Evolutionary conservation across 176 grass and related monocot species (phyloP).

Genomic region (Oryza australiensis): DNA sequence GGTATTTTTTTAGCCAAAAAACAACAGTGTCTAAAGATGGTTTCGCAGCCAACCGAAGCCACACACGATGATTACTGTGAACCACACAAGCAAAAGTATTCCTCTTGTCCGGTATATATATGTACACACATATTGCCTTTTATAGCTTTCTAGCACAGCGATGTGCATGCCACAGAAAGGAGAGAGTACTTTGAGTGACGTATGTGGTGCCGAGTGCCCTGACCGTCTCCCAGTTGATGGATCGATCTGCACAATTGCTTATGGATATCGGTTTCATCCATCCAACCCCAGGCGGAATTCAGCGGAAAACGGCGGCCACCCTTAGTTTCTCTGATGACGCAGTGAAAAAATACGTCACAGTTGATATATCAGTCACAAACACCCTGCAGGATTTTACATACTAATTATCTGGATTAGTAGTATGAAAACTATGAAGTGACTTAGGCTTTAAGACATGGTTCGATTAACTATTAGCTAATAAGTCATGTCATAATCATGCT

Average conservation of each 20-base stretch:
- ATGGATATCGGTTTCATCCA: background rate
- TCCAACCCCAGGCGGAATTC: background rate
- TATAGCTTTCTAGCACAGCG: background rate
- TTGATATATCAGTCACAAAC: no score
- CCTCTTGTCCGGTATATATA: background rate
- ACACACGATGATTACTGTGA: slow-evolving; percentile 8
- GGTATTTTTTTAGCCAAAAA: no score
- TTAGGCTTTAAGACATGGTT: background rate
- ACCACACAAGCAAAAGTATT: slow-evolving; percentile 26
- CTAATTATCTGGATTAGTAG: background rate
- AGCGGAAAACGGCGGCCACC: background rate
- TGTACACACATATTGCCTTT: background rate
- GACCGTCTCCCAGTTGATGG: background rate
- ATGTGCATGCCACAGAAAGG: background rate
- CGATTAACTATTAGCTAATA: background rate
- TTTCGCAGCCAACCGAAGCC: background rate
- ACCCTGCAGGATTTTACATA: no score
- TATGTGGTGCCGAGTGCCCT: background rate
- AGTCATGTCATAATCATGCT: background rate
- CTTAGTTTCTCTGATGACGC: background rate
- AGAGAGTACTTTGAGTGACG: background rate
- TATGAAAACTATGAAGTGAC: background rate
- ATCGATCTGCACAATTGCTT: background rate
- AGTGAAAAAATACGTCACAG: background rate
- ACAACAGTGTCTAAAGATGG: background rate